Base-by-base conservation (phyloP, 2,329 filamentous ascomycete species). In the Penicillium sp. region DNA sequence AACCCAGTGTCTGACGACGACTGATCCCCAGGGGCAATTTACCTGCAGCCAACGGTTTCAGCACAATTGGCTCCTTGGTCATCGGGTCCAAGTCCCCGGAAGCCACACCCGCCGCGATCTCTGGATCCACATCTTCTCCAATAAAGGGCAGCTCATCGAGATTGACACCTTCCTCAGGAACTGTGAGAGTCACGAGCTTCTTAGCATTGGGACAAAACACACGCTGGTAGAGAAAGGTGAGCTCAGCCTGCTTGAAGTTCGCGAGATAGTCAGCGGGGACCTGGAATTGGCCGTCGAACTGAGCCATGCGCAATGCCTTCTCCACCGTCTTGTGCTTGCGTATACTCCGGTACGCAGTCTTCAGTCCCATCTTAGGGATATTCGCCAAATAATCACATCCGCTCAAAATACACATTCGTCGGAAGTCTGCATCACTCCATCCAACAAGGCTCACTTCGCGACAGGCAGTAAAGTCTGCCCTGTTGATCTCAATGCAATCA, bases 371-470 rank as follows among this genome's bases (percentile, higher is more conserved):
- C 44, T 87, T 87, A 49, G 83, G 85, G 54, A 98, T 88, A 50
- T 87, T 87, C 2, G 85, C 77, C n/a, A 97, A 79, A 68, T 98
- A 98, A 67, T 98, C 93, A 66, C 93, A 98, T 6, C 93, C 93
- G 66, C 90, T 95, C 52, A 98, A 74, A 58, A 98, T 98, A 35
- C 91, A 89, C 93, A 98, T 98, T 46, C 84, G 84, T 51, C 93
- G 82, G 62, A 98, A 98, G 59, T 96, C 89, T 8, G 79, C 78
- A 67, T 97, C 92, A 1, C 88, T 87, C 92, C 92, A 98, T 6
- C 91, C 92, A 3, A 89, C 86, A 35, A 98, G 74, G 46, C 87
- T 95, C 42, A 97, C 80, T 57, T 96, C 93, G 43, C 88, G 85
- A 58, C 89, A 95, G 27, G 88, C 84, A 45, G 88, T 87, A 65